Base-by-base conservation (phyloP, 345 rosid genomes). In the Euphorbia peplus region DNA sequence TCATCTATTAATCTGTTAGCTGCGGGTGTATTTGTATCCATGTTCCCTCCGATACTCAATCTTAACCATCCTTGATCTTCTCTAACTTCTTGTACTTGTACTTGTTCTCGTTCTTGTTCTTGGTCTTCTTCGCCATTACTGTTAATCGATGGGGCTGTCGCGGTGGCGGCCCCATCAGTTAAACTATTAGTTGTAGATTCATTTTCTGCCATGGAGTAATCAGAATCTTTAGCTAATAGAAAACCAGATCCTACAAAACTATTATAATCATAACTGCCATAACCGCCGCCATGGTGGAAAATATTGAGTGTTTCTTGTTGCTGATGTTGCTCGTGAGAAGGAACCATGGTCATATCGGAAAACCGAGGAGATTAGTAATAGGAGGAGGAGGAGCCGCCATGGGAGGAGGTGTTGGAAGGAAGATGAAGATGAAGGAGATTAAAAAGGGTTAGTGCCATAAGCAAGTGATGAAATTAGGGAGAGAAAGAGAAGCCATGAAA, bases 51-150 rank as follows among this genome's bases (percentile, higher is more conserved):
- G 71, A 88, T 77, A 72, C 98, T 70, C 76, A 95, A 78, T 74
- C 84, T 92, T 26, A 95, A 91, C 99, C 99, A 95, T 30, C 79
- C 82, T 59, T 84, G 85, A 15, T 85, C 72, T 82, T 32, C 37
- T 32, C 58, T 72, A 44, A 44, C 14, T 11, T 51, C 41, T 21
- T n/a, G n/a, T n/a, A n/a, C n/a, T n/a, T n/a, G n/a, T n/a, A n/a
- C n/a, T n/a, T n/a, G n/a, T n/a, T n/a, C n/a, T n/a, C n/a, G n/a
- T n/a, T n/a, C n/a, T n/a, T n/a, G n/a, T n/a, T n/a, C n/a, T n/a
- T n/a, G n/a, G n/a, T 66, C 76, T 51, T 80, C 81, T 69, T 80
- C 77, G 56, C 42, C 41, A 11, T 19, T 32, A 32, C 8, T 32
- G 18, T 59, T 59, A 59, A 2, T n/a, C n/a, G n/a, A n/a, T 29